Percentiles rank a stretch among this genome's conserved stretches.
These are phyloP conservation scores for Laetiporus sulphureus DNA, from an alignment of 1,284 basidiomycete species.

Conservation along the genomic window DNA sequence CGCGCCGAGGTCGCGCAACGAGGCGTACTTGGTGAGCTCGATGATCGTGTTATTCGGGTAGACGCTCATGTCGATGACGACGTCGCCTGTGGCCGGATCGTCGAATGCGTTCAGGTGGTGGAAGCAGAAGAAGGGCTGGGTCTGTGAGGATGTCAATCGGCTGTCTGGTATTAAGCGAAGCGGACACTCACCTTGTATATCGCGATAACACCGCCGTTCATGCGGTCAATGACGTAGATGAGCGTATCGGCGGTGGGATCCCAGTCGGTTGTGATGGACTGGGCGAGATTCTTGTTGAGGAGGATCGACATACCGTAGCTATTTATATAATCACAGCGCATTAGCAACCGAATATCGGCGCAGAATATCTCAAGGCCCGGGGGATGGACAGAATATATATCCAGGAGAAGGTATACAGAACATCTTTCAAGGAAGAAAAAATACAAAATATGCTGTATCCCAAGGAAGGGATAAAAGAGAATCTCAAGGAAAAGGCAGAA, in stretches of 20 bases:
- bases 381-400: no score
- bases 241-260: constrained; percentile 20
- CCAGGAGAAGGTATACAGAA: no score
- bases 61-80: constrained; percentile 30
- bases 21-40: constrained; percentile 21
- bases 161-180: not conserved
- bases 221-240: constrained; percentile 33
- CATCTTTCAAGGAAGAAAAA: no score
- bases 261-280: constrained; percentile 25
- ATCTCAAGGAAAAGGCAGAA: not conserved
- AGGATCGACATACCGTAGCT: constrained; percentile 21
- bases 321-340: not conserved
- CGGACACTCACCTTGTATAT: constrained; percentile 19
- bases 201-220: constrained; percentile 26
- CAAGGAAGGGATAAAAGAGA: not conserved
- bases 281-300: constrained; percentile 21
- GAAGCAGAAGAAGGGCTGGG: constrained; percentile 32
- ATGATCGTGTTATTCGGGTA: constrained; percentile 27
- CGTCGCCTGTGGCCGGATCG: constrained; percentile 24
- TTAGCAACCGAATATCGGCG: no score
- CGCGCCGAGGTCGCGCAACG: constrained; percentile 14
- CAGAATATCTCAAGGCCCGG: no score
- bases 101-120: constrained; percentile 33
- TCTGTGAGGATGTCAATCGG: constrained; percentile 12
- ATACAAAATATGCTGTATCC: no score